These are phyloP conservation scores for Sarocladium strictum DNA, from an alignment of 2,329 filamentous ascomycete genomes.

Conservation along the genomic window DNA sequence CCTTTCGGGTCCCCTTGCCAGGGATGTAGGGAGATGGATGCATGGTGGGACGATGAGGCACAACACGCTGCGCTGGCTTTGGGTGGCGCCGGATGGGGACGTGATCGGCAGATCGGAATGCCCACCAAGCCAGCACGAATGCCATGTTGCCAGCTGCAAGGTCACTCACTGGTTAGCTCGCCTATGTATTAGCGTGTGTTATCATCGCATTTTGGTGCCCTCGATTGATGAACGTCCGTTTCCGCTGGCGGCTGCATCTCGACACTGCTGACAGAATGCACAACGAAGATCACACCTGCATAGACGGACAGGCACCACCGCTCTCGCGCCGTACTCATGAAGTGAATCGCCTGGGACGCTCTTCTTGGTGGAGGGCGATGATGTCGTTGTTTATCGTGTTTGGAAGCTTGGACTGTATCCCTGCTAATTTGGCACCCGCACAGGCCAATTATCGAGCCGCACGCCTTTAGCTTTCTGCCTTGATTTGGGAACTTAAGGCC, in stretches of 20 bases:
- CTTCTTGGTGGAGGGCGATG: background rate
- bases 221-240: background rate
- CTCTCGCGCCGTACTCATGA: background rate
- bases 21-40: background rate
- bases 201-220: background rate
- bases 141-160: background rate
- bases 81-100: slow-evolving; percentile 4
- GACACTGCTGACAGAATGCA: background rate
- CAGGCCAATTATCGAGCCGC: background rate
- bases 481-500: background rate
- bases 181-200: background rate
- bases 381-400: background rate
- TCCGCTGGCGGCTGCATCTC: background rate
- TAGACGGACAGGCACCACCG: background rate
- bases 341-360: background rate
- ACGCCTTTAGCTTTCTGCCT: background rate
- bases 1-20: background rate
- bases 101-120: slow-evolving; percentile 8
- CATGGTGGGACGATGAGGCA: slow-evolving; percentile 6
- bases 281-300: slow-evolving; percentile 7
- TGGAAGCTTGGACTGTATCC: background rate
- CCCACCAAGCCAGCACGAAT: slow-evolving; percentile 7
- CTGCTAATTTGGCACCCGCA: background rate
- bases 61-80: slow-evolving; percentile 1
- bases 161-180: too few relatives aligned